Base-by-base conservation (phyloP, 306 rosid genomes). In the Citrullus amarus region DNA sequence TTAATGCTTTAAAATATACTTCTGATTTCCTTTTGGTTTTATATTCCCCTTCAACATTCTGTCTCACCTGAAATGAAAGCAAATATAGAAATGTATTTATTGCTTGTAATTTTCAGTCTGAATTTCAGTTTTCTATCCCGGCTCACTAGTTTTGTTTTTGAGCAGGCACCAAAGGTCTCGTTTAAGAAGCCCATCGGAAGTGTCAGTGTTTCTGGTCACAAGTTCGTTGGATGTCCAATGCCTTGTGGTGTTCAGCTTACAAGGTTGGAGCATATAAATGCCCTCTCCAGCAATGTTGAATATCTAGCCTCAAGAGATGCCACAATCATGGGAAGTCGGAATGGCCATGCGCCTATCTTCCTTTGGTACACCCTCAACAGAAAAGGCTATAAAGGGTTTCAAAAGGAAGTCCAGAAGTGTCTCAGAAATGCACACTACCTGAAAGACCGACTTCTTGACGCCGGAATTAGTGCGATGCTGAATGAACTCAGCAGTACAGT, bases 271-370 rank as follows among this genome's bases (percentile, higher is more conserved):
- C 83, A 88, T 84, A 82, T 85, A 8, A 88, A 86, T 75, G 85
- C 71, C 56, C 85, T 89, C 46, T 86, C 92, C 11, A 86, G 83
- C 9, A 86, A 92, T 16, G 90, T 92, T 4, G 93, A 87, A 77
- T 86, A 84, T 80, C 90, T 92, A 39, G 92, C 88, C 51, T 92
- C 97, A 11, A 88, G 89, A 66, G 97, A 92, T 70, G 86, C 86
- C 51, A 92, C 97, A 20, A 92, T 92, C 79, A 88, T 89, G 88
- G 92, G 94, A 22, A 92, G 97, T 66, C 86, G 93, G 54, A 68
- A 86, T 18, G 97, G 94, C 43, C 91, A 88, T 75, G 90, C 92
- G 20, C 89, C 94, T 8, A 90, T 91, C 67, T 91, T 90, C 83
- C 82, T 91, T 4, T 90, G 97, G 92, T 91, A 87, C 66, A 87